Conservation (phyloP, 2,329 filamentous ascomycete species). For the Zymoseptoria crescenta region DNA sequence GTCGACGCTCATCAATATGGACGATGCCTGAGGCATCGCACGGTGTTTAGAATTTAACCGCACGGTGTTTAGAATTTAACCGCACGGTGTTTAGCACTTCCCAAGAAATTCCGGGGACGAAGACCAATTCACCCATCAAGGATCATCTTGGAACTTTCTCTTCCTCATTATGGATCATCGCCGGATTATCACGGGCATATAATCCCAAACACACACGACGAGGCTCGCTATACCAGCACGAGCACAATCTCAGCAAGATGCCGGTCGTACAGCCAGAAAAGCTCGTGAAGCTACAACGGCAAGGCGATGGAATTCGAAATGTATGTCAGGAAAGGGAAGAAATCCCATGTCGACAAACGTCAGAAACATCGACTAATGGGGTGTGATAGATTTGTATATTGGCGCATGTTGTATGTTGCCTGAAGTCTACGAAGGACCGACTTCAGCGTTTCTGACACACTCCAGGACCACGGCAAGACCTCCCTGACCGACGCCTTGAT, state of each 20-base stretch:
- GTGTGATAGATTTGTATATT: conserved; percentile 69
- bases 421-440: background rate
- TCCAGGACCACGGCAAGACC: conserved; percentile 89
- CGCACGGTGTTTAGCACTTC: no score
- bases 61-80: no score
- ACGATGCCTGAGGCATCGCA: no score
- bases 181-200: background rate
- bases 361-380: conserved; percentile 12
- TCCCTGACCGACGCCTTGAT: conserved; percentile 93
- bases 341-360: conserved; percentile 26
- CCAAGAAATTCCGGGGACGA: background rate
- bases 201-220: background rate
- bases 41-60: no score
- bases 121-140: background rate
- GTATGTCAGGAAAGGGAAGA: conserved; percentile 40
- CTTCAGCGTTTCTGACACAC: conserved; percentile 1
- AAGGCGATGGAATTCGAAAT: conserved; percentile 85
- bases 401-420: conserved; percentile 67
- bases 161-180: background rate
- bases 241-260: conserved; percentile 47
- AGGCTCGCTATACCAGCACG: background rate
- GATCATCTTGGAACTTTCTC: background rate
- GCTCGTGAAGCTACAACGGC: conserved; percentile 80
- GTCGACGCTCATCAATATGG: no score
- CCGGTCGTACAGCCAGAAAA: conserved; percentile 86